Percentiles rank a stretch among this genome's conserved stretches.
These are phyloP conservation scores for Ottelia alismoides DNA, from an alignment of 106 monocot genomes.

Conservation along the genomic window DNA sequence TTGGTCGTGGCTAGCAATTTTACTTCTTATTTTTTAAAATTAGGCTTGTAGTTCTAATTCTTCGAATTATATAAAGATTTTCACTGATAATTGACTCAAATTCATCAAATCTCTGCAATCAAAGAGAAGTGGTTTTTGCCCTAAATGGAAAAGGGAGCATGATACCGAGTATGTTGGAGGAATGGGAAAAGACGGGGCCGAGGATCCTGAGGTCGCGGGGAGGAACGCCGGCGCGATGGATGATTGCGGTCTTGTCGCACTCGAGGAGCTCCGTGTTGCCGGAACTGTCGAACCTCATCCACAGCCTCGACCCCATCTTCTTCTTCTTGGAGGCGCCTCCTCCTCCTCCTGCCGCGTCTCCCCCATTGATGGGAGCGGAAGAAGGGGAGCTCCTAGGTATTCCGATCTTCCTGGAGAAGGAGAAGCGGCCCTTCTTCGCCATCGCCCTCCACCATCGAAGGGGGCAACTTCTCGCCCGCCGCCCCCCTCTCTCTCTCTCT, in stretches of 20 bases:
- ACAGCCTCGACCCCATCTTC: slow-evolving; percentile 48
- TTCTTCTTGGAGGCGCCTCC: slow-evolving; percentile 26
- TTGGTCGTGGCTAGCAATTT: too few species aligned
- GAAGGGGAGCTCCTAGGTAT: not conserved
- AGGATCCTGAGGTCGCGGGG: slow-evolving; percentile 78
- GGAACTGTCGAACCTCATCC: slow-evolving; percentile 56
- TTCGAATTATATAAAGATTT: too few species aligned
- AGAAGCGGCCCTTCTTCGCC: slow-evolving; percentile 12
- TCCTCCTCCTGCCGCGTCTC: slow-evolving; percentile 2
- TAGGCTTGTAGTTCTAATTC: too few species aligned
- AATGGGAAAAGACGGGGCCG: slow-evolving; percentile 80
- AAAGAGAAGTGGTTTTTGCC: too few species aligned
- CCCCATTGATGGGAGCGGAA: not conserved
- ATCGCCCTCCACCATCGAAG: slow-evolving; percentile 12
- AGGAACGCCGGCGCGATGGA: slow-evolving; percentile 39
- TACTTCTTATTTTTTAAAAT: too few species aligned
- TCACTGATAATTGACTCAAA: too few species aligned
- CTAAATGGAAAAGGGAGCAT: too few species aligned
- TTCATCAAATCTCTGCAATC: too few species aligned
- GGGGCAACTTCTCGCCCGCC: too few species aligned
- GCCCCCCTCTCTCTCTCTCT: too few species aligned
- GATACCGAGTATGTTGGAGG: slow-evolving; percentile 79
- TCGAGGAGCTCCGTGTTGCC: slow-evolving; percentile 60
- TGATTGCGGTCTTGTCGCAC: slow-evolving; percentile 66
- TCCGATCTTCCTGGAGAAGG: slow-evolving; percentile 5